Evolutionary conservation across 1,284 basidiomycete genomes (phyloP).

Genomic region (Ganoderma lingzhi): DNA sequence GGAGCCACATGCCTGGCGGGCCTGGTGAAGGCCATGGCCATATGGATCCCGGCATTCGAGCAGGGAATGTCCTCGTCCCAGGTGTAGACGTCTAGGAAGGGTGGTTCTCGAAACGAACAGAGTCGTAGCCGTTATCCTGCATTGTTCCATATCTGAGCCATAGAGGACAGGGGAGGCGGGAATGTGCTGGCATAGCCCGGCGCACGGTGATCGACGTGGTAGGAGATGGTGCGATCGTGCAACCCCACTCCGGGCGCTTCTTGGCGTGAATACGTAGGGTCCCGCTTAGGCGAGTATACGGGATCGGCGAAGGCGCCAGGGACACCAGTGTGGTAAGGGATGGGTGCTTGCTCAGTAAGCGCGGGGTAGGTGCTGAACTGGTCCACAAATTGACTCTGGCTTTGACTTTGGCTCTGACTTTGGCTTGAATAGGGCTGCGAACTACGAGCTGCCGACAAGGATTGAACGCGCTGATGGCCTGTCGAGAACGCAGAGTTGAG

Average conservation of each 20-base stretch:
- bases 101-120: neutral
- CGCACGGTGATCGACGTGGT: constrained; percentile 28
- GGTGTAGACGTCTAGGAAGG: constrained; percentile 12
- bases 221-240: constrained; percentile 24
- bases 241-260: constrained; percentile 24
- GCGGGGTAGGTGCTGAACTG: constrained; percentile 29
- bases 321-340: constrained; percentile 30
- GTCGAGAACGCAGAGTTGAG: constrained; percentile 19
- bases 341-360: constrained; percentile 22
- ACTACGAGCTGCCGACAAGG: constrained; percentile 26
- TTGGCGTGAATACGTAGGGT: constrained; percentile 23
- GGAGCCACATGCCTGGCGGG: constrained; percentile 3
- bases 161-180: constrained; percentile 26
- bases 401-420: constrained; percentile 20
- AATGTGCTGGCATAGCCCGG: constrained; percentile 14
- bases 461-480: constrained; percentile 36
- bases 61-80: neutral
- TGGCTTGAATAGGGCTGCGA: constrained; percentile 29
- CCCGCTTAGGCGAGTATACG: constrained; percentile 27
- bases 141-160: constrained; percentile 36
- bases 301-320: constrained; percentile 35
- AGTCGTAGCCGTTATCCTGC: constrained; percentile 21
- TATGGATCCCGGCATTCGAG: neutral
- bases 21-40: neutral
- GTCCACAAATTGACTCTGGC: constrained; percentile 18